Evolutionary conservation across 2,329 filamentous ascomycete genomes (phyloP).

Genomic region (Venturia pyrina): DNA sequence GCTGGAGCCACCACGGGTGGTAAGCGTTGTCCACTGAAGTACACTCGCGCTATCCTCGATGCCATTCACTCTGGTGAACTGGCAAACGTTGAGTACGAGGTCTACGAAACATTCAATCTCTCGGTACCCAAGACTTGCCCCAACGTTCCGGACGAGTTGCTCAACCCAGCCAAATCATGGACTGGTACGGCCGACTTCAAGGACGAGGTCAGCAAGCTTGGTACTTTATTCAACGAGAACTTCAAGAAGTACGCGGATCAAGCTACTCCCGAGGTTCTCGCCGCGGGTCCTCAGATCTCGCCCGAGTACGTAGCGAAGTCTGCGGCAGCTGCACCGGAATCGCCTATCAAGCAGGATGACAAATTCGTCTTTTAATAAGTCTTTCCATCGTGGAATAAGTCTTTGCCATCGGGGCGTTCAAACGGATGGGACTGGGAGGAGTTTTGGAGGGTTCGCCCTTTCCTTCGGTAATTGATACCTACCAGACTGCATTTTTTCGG

Average conservation of each 20-base stretch:
- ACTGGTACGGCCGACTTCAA: conserved; percentile 75
- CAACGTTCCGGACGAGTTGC: conserved; percentile 78
- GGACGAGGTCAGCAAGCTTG: conserved; percentile 83
- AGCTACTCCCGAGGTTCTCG: conserved; percentile 43
- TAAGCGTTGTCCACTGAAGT: conserved; percentile 96
- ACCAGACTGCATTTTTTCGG: background rate
- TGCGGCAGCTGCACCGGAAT: background rate
- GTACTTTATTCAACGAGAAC: conserved; percentile 84
- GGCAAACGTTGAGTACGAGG: conserved; percentile 86
- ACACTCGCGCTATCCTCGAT: conserved; percentile 96
- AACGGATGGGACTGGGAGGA: background rate
- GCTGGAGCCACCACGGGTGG: conserved; percentile 83
- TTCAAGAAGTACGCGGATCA: conserved; percentile 90
- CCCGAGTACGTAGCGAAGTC: background rate
- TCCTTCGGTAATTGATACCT: conserved; percentile 9
- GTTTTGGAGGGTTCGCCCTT: background rate
- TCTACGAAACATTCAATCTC: conserved; percentile 93
- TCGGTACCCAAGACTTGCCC: conserved; percentile 87
- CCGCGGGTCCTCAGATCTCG: conserved; percentile 29
- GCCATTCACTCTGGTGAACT: conserved; percentile 96
- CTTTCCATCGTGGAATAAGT: background rate
- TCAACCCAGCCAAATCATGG: conserved; percentile 94
- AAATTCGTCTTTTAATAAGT: background rate
- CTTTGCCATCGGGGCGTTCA: background rate
- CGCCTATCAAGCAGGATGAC: background rate